phyloP scores from a whole-genome alignment of 2,329 filamentous ascomycete genomes.

The Trichoderma sp. region DNA sequence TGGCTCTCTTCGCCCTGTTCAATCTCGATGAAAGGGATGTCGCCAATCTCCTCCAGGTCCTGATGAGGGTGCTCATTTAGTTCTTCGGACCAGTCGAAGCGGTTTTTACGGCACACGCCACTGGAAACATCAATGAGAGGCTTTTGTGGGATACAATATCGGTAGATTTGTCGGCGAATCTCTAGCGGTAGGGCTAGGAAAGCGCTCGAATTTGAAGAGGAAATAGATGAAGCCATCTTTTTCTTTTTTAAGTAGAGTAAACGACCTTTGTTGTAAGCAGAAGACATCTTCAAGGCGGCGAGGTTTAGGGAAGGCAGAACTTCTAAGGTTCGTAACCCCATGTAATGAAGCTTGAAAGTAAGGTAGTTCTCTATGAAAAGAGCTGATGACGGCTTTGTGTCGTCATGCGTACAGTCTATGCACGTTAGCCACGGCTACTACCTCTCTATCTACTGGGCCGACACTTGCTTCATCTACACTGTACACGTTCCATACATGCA shows the following conservation, averaged over 20 bases:
- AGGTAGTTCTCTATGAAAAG: background rate
- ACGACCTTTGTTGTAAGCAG: background rate
- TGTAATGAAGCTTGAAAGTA: background rate
- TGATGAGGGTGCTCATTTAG: background rate
- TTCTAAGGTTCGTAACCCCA: background rate
- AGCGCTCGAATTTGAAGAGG: background rate
- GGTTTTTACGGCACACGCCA: background rate
- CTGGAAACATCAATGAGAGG: background rate
- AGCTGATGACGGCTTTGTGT: background rate
- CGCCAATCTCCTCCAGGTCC: background rate
- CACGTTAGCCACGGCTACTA: background rate
- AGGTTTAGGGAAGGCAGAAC: background rate
- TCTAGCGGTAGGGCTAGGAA: background rate
- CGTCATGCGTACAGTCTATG: background rate
- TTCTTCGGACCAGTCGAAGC: background rate
- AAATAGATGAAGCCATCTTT: background rate
- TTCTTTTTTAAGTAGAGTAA: background rate
- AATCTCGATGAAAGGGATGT: background rate
- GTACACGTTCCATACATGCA: background rate
- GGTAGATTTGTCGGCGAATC: background rate
- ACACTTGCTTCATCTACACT: background rate
- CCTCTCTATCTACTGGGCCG: background rate
- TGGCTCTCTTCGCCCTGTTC: background rate
- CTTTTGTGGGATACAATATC: background rate
- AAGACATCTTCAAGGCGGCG: background rate